Conservation (phyloP, 2,329 filamentous ascomycete genomes). For the Daldinia sp. region DNA sequence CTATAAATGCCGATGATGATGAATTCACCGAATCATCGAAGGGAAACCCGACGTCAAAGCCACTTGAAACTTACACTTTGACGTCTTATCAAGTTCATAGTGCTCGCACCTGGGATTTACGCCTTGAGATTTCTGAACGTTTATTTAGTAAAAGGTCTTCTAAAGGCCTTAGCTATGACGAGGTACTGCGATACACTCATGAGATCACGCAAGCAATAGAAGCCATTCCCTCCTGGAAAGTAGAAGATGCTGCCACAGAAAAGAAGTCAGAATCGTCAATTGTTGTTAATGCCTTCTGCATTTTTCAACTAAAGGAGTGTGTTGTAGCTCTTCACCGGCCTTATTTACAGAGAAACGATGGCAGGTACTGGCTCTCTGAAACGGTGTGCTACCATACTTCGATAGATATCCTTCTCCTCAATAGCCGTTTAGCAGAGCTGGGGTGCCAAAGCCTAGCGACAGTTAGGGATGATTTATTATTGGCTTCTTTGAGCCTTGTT, state of each 20-base stretch:
- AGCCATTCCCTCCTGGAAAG: slow-evolving; percentile 38
- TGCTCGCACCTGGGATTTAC: slow-evolving; percentile 39
- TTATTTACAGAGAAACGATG: slow-evolving; percentile 33
- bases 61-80: slow-evolving; percentile 36
- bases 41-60: slow-evolving; percentile 34
- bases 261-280: neutral
- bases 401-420: slow-evolving; percentile 43
- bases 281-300: slow-evolving; percentile 37
- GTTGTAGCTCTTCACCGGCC: slow-evolving; percentile 46
- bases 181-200: slow-evolving; percentile 45
- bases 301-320: slow-evolving; percentile 44
- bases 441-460: slow-evolving; percentile 33
- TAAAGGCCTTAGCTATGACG: slow-evolving; percentile 35
- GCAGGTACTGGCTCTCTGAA: slow-evolving; percentile 43
- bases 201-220: slow-evolving; percentile 42
- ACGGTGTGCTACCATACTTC: slow-evolving; percentile 42
- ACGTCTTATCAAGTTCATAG: slow-evolving; percentile 46
- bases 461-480: slow-evolving; percentile 42
- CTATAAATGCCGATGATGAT: slow-evolving; percentile 45
- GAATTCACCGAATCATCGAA: slow-evolving; percentile 40
- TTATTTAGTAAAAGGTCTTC: slow-evolving; percentile 21
- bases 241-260: slow-evolving; percentile 6
- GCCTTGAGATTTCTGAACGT: slow-evolving; percentile 44
- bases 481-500: slow-evolving; percentile 41
- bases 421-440: slow-evolving; percentile 33